Conservation (phyloP, 2,329 filamentous ascomycete species). For the Calcarisporium arbuscula region DNA sequence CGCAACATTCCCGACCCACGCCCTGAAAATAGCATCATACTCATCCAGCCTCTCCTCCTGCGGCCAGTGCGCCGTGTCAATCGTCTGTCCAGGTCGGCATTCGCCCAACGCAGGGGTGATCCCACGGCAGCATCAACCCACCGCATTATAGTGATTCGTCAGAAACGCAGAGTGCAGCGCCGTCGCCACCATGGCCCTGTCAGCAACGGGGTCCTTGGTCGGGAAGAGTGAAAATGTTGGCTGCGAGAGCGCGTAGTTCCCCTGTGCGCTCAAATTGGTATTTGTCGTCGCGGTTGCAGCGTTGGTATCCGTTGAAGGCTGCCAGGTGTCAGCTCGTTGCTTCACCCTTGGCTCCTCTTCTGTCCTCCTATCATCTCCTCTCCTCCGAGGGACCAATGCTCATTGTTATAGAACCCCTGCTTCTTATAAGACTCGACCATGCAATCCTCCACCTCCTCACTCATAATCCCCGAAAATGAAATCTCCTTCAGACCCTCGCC, state of each 20-base stretch:
- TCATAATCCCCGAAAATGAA: slow-evolving; percentile 8
- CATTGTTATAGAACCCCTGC: slow-evolving; percentile 8
- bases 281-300: slow-evolving; percentile 5
- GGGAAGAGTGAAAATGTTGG: slow-evolving; percentile 6
- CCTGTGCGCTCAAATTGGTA: slow-evolving; percentile 8
- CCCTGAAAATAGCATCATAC: slow-evolving; percentile 6
- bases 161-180: slow-evolving; percentile 5
- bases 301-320: slow-evolving; percentile 8
- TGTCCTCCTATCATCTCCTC: too few relatives aligned
- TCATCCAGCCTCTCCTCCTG: slow-evolving; percentile 5
- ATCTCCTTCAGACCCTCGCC: slow-evolving; percentile 7
- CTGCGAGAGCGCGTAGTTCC: slow-evolving; percentile 5
- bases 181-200: slow-evolving; percentile 3
- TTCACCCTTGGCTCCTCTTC: too few relatives aligned
- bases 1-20: slow-evolving; percentile 7
- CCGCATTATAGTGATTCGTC: slow-evolving; percentile 5
- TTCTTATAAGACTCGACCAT: slow-evolving; percentile 9
- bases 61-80: slow-evolving; percentile 6
- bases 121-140: too few relatives aligned
- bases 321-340: too few relatives aligned
- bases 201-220: slow-evolving; percentile 5
- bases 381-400: too few relatives aligned
- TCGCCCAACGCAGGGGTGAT: too few relatives aligned
- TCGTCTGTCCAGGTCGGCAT: slow-evolving; percentile 6
- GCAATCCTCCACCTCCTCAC: slow-evolving; percentile 6